Evolutionary conservation across 352 stramenopile species (phyloP).

Genomic region (Pythium sp.): DNA sequence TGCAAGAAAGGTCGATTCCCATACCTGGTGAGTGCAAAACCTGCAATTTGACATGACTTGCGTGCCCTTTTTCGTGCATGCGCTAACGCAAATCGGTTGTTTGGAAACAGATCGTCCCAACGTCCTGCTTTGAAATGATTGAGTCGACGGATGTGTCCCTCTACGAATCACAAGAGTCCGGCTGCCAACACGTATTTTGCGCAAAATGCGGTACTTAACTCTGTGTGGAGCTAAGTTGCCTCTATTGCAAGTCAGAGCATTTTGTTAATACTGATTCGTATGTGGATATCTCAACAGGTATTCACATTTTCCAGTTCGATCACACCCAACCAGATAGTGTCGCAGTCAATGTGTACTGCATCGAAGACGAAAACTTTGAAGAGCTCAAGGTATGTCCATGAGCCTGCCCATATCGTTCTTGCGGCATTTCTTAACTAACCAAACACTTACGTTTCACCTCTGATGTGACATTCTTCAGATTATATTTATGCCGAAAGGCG

Average conservation of each 20-base stretch:
- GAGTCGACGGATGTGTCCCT: constrained; percentile 61
- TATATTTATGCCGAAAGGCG: constrained; percentile 76
- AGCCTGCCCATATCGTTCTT: not conserved
- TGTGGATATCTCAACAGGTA: constrained; percentile 27
- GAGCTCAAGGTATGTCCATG: constrained; percentile 57
- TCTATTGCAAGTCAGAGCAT: not conserved
- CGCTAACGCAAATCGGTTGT: not conserved
- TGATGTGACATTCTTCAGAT: constrained; percentile 33
- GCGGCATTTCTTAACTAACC: not conserved
- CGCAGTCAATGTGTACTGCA: constrained; percentile 78
- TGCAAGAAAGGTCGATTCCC: constrained; percentile 83
- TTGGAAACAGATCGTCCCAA: constrained; percentile 52
- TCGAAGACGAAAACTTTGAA: constrained; percentile 81
- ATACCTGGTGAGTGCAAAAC: constrained; percentile 42
- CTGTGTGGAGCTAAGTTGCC: constrained; percentile 7
- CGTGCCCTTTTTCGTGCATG: not conserved
- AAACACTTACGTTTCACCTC: not conserved
- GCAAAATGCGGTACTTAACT: constrained; percentile 52
- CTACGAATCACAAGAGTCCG: constrained; percentile 69
- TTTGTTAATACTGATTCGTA: not conserved
- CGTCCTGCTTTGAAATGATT: constrained; percentile 78
- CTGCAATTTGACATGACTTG: not conserved
- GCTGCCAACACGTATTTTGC: constrained; percentile 77
- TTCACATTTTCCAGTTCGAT: constrained; percentile 87
- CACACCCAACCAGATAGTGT: constrained; percentile 63